Evolutionary conservation across 2,329 filamentous ascomycete genomes (phyloP).

Genomic region (Cytospora mali): DNA sequence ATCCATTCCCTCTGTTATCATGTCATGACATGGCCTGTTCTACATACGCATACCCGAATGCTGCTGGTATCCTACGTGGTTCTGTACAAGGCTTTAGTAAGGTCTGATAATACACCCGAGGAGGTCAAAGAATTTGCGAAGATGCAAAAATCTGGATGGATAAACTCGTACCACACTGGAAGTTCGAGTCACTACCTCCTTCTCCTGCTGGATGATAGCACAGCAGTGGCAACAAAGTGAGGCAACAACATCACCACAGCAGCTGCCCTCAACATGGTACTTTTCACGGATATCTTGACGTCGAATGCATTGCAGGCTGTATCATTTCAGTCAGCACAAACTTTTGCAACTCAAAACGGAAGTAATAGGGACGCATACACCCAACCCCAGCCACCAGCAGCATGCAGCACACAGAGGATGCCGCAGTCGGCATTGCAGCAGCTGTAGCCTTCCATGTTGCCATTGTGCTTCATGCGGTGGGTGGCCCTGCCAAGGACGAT

Average conservation of each 20-base stretch:
- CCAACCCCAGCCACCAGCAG: slow-evolving; percentile 20
- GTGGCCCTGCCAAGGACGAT: slow-evolving; percentile 21
- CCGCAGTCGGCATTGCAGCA: slow-evolving; percentile 23
- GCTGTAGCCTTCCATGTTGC: slow-evolving; percentile 11
- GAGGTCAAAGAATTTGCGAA: not conserved
- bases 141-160: too few species aligned
- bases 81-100: not conserved
- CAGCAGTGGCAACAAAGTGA: slow-evolving; percentile 25
- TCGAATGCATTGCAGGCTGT: slow-evolving; percentile 15
- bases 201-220: slow-evolving; percentile 24
- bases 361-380: slow-evolving; percentile 2
- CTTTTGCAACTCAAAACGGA: not conserved
- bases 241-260: slow-evolving; percentile 19
- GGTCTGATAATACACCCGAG: not conserved
- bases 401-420: slow-evolving; percentile 16
- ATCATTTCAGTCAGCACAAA: slow-evolving; percentile 3
- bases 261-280: slow-evolving; percentile 12
- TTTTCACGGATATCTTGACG: slow-evolving; percentile 19
- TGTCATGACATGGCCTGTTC: not conserved
- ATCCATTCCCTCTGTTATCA: not conserved
- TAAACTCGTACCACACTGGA: slow-evolving; percentile 15
- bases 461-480: slow-evolving; percentile 20
- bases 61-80: slow-evolving; percentile 5
- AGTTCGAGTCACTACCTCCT: slow-evolving; percentile 14
- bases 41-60: slow-evolving; percentile 8